Evolutionary conservation across 306 rosid genomes (phyloP), one percentile per base, ranked within the genome.

Genomic region (Cotoneaster glaucophyllus): DNA sequence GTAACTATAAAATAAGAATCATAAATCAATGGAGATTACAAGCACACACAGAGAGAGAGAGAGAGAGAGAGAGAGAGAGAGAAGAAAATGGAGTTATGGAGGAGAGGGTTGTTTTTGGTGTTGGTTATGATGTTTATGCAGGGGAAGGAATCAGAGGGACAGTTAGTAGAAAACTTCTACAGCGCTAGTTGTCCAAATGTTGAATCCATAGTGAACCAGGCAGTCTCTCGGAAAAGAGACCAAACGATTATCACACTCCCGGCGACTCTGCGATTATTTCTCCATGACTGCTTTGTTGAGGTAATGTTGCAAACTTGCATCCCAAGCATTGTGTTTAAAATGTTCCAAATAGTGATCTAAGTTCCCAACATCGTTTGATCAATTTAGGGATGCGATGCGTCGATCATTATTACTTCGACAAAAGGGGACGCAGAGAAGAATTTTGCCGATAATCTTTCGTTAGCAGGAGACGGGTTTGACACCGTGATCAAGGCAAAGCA

Each of bases 381-480:
- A 10, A 53, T 41, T 41, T n/a, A 91, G 98, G 98, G 98, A 56
- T 94, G 98, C 32, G 98, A 94, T 78, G 97, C 81, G 4, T 94
- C 98, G 0, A 81, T 94, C 43, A 8, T 86, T 71, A 92, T 92
- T 3, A n/a, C 84, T 1, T 87, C 91, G 0, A 77, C 88, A 56
- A 88, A 87, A 19, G 87, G 88, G 22, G 93, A 90, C 45, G 97
- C 98, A 48, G 97, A 92, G 84, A 94, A 92, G 71, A 93, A 94
- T 64, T 82, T 86, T 0, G 0, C 52, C 0, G 95, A 90, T 24
- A 92, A 94, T 74, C 81, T 90, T 10, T 92, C 98, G 0, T 82
- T 94, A 4, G 84, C 98, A 0, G 97, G 97, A 84, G 98, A 92
- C 83, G 98, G 98, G 0, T 94, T 94, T 77, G 97, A 94, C 82